Conservation (phyloP, 345 rosid species). For the Tarenaya hassleriana region DNA sequence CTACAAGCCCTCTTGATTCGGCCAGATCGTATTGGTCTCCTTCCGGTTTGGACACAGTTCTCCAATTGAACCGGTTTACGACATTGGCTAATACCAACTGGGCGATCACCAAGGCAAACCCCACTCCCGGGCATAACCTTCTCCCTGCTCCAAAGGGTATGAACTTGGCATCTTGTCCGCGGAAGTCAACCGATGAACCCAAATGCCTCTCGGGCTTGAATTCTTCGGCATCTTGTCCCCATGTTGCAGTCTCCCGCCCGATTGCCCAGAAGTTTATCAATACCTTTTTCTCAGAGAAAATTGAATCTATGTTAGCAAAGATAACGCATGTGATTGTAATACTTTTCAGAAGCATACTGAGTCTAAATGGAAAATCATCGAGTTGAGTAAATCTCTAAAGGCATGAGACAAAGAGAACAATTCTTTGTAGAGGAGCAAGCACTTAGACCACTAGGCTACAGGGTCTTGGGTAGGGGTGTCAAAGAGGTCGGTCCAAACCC, state of each 20-base stretch:
- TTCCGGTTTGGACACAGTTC: neutral
- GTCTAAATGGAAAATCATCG: too few species aligned
- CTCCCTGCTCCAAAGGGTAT: conserved; percentile 22
- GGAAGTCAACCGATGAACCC: neutral
- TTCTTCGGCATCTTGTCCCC: conserved; percentile 43
- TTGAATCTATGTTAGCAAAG: neutral
- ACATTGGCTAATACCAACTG: conserved; percentile 19
- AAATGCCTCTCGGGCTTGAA: conserved; percentile 43
- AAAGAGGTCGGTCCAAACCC: too few species aligned
- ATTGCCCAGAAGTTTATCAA: conserved; percentile 35
- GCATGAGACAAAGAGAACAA: too few species aligned
- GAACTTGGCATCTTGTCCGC: conserved; percentile 19
- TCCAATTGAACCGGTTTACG: conserved; percentile 14
- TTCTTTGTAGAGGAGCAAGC: too few species aligned
- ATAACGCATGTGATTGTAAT: neutral
- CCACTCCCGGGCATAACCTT: conserved; percentile 16
- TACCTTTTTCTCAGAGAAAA: conserved; percentile 7
- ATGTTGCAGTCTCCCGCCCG: conserved; percentile 25
- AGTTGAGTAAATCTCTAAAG: too few species aligned
- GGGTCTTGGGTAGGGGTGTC: too few species aligned
- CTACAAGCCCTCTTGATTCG: conserved; percentile 16
- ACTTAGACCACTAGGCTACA: too few species aligned
- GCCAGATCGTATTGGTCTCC: conserved; percentile 8
- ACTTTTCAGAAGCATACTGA: neutral
- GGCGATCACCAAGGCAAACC: neutral